Evolutionary conservation across 768 basidiomycete species (phyloP).

Genomic region (Mycena belliarum): DNA sequence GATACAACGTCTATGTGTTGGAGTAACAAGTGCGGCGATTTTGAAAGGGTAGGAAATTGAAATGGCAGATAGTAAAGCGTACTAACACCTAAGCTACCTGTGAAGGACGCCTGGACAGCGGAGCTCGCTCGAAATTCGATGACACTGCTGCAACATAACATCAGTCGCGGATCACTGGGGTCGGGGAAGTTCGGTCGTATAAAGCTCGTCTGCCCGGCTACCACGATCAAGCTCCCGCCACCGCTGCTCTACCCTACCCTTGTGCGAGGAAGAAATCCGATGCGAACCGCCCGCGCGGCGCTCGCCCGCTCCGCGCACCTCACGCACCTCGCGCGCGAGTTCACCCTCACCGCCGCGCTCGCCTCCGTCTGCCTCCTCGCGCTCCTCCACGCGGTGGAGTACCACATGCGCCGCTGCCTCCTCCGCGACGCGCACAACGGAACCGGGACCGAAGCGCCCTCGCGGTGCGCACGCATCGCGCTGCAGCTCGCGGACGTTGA

Average conservation of each 20-base stretch:
- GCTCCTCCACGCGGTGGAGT: not conserved
- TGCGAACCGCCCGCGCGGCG: no score
- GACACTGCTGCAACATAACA: conserved; percentile 8
- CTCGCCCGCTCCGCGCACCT: not conserved
- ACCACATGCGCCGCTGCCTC: conserved; percentile 5
- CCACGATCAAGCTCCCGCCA: no score
- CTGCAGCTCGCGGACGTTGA: not conserved
- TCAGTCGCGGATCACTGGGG: not conserved
- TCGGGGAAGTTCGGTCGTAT: not conserved
- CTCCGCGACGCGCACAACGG: not conserved
- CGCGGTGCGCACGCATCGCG: not conserved
- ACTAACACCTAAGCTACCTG: conserved; percentile 15
- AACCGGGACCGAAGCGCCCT: not conserved
- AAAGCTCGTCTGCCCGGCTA: no score
- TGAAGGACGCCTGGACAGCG: conserved; percentile 15
- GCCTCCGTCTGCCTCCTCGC: conserved; percentile 3
- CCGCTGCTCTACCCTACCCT: no score
- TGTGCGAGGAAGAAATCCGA: no score
- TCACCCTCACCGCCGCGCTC: conserved; percentile 1
- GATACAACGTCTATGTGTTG: conserved; percentile 19
- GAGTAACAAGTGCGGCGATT: conserved; percentile 24
- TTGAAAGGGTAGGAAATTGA: not conserved
- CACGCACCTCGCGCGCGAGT: conserved; percentile 1
- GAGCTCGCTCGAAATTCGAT: conserved; percentile 23
- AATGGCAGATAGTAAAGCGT: not conserved